Conservation (phyloP, 345 rosid genomes). For the Heritiera littoralis region DNA sequence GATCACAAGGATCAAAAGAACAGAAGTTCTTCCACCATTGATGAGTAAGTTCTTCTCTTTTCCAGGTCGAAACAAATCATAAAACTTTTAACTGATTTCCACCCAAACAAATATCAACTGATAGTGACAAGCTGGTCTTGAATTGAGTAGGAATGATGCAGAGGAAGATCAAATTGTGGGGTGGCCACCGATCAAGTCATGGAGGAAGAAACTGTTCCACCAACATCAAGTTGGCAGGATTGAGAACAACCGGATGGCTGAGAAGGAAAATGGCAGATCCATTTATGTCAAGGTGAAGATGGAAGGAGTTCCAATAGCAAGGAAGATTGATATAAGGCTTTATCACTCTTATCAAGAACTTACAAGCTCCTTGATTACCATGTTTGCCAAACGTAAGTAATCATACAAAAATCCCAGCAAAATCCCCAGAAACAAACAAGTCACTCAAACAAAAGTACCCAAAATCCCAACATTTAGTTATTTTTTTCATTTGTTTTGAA, state of each 20-base stretch:
- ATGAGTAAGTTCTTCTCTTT: slow-evolving; percentile 38
- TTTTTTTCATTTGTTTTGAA: neutral
- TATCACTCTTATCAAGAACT: slow-evolving; percentile 52
- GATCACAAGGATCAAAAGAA: slow-evolving; percentile 34
- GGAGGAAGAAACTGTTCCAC: slow-evolving; percentile 51
- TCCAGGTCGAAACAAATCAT: neutral
- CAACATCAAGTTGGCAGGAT: slow-evolving; percentile 26
- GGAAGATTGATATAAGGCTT: slow-evolving; percentile 57
- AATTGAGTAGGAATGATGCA: slow-evolving; percentile 22
- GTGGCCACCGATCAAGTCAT: slow-evolving; percentile 79
- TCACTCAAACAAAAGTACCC: too few species aligned
- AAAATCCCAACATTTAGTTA: slow-evolving; percentile 6
- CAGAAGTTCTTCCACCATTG: slow-evolving; percentile 28
- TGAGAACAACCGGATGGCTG: slow-evolving; percentile 14
- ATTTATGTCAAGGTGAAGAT: slow-evolving; percentile 72
- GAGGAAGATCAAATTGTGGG: slow-evolving; percentile 51
- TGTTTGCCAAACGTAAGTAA: slow-evolving; percentile 51
- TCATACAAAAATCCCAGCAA: neutral
- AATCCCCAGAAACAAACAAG: neutral
- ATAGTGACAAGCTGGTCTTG: neutral
- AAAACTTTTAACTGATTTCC: neutral
- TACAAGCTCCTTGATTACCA: slow-evolving; percentile 41
- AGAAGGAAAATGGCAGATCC: slow-evolving; percentile 30
- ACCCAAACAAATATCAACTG: neutral
- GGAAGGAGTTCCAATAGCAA: slow-evolving; percentile 68